Evolutionary conservation across 192 early-diverging fungal species (phyloP), one percentile per base, ranked within the genome.

Genomic region (Jimgerdemannia lactiflua): DNA sequence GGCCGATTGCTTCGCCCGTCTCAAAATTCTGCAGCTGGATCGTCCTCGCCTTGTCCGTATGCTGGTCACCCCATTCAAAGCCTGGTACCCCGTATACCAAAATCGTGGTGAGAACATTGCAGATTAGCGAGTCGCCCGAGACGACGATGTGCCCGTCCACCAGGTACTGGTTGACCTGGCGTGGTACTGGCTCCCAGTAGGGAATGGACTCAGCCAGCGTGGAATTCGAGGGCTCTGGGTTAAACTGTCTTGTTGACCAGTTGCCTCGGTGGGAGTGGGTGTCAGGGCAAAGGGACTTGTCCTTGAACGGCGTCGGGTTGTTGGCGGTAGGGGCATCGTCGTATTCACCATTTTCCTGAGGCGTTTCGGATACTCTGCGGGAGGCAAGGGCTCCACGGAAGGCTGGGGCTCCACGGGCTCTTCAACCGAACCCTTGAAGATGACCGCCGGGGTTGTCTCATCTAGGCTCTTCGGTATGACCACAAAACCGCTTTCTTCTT

Each of bases 111-210:
- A 68, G 67, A 6, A 68, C 18, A 18, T 68, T 68, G 19, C 67
- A 2, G 9, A 68, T 20, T 14, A 68, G 67, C 2, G 67, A 68
- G 40, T 68, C 67, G 67, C 67, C 67, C 19, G 67, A 39, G 40
- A 68, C 19, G 18, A 68, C 40, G 29, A 0, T 68, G 67, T 20
- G 40, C 40, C 67, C 1, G 18, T 68, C 29, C 29, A 0, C 8
- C 0, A 68, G 40, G 67, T 2, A 68, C 19, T 68, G 29, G 7
- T 18, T 9, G 7, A 68, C 6, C 67, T 68, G 29, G 67, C 29
- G 40, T 68, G 67, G 18, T 68, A 68, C 40, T 68, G 67, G 67
- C 40, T 68, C 29, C 67, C 67, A 68, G 18, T 14, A 68, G 18
- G 67, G 49, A 59, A 59, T 59, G 8, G 49, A 10, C 8, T 14